Evolutionary conservation across 257 asterid genomes (phyloP), one percentile per base, ranked within the genome.

Genomic region (Lithospermum erythrorhizon): DNA sequence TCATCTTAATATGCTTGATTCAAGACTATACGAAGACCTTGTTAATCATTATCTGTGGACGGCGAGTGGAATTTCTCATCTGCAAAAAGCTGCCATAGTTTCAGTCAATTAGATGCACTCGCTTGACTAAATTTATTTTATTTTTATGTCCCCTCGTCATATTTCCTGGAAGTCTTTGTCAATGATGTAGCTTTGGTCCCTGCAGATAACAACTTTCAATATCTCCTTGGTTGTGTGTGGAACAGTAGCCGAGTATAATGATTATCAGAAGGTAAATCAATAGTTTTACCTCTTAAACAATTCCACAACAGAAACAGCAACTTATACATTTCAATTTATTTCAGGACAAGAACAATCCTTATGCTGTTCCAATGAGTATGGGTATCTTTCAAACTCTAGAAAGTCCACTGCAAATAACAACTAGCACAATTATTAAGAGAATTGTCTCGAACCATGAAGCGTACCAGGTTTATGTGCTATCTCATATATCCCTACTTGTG

Each of bases 401-500:
- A 59, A 87, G 96, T 74, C 94, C 98, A 64, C 81, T 87, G 74
- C 96, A 90, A 61, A 79, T 90, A 61, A 81, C 96, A 45, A 87
- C 98, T 25, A 87, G 96, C 82, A 90, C 96, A 9, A 87, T 87
- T 65, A 87, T 88, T 72, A 83, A 68, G 88, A 87, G 98, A 82
- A 88, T 87, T 32, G 95, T 90, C 24, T 82, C 94, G 25, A 90
- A 90, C 72, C 94, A 90, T 59, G 96, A 87, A 58, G 95, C 96
- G 2, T 90, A 79, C 76, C 94, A 87, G 98, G 95, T 90, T 67
- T 72, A 60, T 53, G 58, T 37, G 49, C 61, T 22, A 57, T 60
- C 65, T 37, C 18, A 49, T 59, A 54, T 54, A 59, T 35, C 9
- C 35, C 51, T n/a, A 13, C 51, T 52, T 58, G 20, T 35, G 32